A percentile compares a stretch with the other conserved stretches of the same genome.
These are phyloP conservation scores for Hanseniaspora gamundiae DNA, from an alignment of 1,139 yeast genomes.

Conservation along the genomic window DNA sequence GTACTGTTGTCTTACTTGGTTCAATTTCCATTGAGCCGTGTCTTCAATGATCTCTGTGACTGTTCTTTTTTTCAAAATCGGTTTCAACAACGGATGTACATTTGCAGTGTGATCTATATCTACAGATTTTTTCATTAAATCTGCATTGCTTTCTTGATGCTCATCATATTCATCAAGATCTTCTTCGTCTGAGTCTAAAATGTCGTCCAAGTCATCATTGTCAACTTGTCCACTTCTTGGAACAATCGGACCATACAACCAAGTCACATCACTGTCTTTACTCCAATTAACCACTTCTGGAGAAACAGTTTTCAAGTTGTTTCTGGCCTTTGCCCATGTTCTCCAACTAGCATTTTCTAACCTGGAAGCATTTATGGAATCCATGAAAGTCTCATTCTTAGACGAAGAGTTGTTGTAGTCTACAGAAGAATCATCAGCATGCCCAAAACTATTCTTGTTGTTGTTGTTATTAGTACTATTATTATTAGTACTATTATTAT, in stretches of 20 bases:
- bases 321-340: constrained; percentile 74
- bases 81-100: constrained; percentile 33
- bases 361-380: constrained; percentile 52
- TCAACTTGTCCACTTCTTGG: constrained; percentile 21
- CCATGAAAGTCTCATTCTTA: constrained; percentile 19
- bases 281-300: constrained; percentile 73
- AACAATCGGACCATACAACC: constrained; percentile 59
- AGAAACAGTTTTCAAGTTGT: constrained; percentile 51
- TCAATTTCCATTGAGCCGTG: constrained; percentile 25
- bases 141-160: neutral
- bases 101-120: constrained; percentile 9
- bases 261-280: constrained; percentile 68
- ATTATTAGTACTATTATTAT: too few relatives aligned
- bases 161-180: neutral
- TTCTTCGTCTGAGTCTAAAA: neutral
- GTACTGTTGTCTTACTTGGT: constrained; percentile 24
- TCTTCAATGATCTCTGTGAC: constrained; percentile 49
- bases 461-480: neutral
- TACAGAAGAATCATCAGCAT: neutral
- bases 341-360: constrained; percentile 78
- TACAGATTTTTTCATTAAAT: constrained; percentile 5
- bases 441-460: neutral
- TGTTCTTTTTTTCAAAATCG: constrained; percentile 72
- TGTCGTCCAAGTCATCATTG: constrained; percentile 10
- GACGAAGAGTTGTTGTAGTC: constrained; percentile 4